Evolutionary conservation across 768 basidiomycete species (phyloP).

Genomic region (Pleurotus citrinopileatus): DNA sequence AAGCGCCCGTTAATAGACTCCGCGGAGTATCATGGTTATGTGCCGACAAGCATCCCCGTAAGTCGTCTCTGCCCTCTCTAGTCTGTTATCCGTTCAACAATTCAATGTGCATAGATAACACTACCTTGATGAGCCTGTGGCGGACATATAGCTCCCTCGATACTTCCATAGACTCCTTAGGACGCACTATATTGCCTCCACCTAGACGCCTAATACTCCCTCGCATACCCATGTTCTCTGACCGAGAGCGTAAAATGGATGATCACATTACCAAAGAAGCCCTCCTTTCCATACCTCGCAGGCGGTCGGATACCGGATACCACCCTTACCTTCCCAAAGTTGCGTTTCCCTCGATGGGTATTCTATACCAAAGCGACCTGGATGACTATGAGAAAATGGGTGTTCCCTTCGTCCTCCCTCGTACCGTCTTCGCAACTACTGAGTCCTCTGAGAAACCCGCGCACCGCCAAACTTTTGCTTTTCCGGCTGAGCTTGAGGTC

Average conservation of each 20-base stretch:
- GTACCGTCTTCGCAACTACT: constrained; percentile 74
- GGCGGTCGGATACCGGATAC: constrained; percentile 57
- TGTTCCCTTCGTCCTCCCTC: constrained; percentile 71
- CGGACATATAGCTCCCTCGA: constrained; percentile 70
- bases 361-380: constrained; percentile 76
- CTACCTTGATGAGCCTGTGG: constrained; percentile 76
- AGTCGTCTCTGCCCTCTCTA: constrained; percentile 20
- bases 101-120: constrained; percentile 44
- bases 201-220: constrained; percentile 79
- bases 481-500: constrained; percentile 40
- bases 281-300: constrained; percentile 6
- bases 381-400: constrained; percentile 66
- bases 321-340: constrained; percentile 72
- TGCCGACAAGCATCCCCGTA: constrained; percentile 49
- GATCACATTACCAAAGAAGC: background rate
- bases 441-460: constrained; percentile 48
- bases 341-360: constrained; percentile 66
- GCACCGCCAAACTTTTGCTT: constrained; percentile 33
- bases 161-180: constrained; percentile 35
- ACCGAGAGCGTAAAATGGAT: constrained; percentile 34
- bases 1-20: constrained; percentile 36
- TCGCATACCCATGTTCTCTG: constrained; percentile 58
- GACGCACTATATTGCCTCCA: constrained; percentile 51
- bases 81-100: constrained; percentile 1
- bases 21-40: constrained; percentile 71